A percentile compares a stretch with the other conserved stretches of the same genome.
These are phyloP conservation scores for Russula compacta DNA, from an alignment of 768 basidiomycete genomes.

Conservation along the genomic window DNA sequence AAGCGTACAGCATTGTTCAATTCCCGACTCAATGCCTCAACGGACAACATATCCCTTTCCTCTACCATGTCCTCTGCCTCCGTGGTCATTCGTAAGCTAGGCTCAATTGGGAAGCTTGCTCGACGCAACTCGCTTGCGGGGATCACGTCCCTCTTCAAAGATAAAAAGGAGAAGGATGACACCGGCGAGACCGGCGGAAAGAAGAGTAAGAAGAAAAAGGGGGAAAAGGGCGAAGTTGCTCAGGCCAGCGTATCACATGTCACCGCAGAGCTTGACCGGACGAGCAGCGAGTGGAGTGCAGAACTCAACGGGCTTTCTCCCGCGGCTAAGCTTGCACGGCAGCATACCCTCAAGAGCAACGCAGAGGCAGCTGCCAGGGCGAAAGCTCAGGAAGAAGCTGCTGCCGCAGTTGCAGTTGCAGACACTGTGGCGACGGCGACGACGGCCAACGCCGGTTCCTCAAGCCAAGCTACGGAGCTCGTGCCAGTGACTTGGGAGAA, in stretches of 20 bases:
- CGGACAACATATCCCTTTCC: conserved; percentile 91
- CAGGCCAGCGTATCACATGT: conserved; percentile 72
- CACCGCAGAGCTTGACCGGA: conserved; percentile 75
- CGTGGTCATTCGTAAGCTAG: conserved; percentile 94
- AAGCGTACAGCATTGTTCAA: conserved; percentile 73
- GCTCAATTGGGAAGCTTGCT: conserved; percentile 82
- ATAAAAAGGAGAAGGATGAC: conserved; percentile 52
- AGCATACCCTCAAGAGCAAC: conserved; percentile 86
- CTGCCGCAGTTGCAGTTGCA: conserved; percentile 25
- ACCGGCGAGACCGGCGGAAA: conserved; percentile 27
- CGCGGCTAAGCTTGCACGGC: conserved; percentile 80
- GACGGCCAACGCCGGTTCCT: conserved; percentile 21
- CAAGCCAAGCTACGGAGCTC: conserved; percentile 25
- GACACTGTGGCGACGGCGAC: conserved; percentile 22
- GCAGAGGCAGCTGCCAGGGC: conserved; percentile 66
- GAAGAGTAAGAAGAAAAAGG: conserved; percentile 43
- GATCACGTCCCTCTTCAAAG: conserved; percentile 91
- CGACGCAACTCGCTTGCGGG: conserved; percentile 82
- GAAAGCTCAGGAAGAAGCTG: conserved; percentile 49
- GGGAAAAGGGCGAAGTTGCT: conserved; percentile 54
- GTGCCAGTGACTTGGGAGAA: conserved; percentile 68
- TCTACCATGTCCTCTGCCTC: conserved; percentile 93
- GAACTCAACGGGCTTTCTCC: conserved; percentile 73
- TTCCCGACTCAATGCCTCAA: conserved; percentile 75
- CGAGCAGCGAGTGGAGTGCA: conserved; percentile 47